Evolutionary conservation across 345 rosid species (phyloP).

Genomic region (Pseudoturritis turrita): DNA sequence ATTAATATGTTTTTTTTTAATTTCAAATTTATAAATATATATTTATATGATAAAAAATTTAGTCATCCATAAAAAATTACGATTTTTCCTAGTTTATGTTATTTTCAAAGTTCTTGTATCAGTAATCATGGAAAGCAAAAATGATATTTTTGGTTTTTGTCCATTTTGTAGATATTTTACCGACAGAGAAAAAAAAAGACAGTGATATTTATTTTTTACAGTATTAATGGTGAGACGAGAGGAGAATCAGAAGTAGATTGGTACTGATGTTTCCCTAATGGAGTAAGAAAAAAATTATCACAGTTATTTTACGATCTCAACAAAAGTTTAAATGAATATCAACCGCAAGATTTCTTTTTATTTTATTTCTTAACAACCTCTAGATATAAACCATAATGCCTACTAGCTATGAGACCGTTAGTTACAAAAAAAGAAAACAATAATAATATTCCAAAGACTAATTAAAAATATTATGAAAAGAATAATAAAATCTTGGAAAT

Average conservation of each 20-base stretch:
- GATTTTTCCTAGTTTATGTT: background rate
- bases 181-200: background rate
- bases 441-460: background rate
- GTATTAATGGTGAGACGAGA: slow-evolving; percentile 20
- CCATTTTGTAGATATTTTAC: slow-evolving; percentile 18
- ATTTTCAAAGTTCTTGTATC: background rate
- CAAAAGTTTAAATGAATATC: background rate
- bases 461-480: background rate
- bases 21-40: too few species aligned
- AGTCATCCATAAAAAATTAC: background rate
- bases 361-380: background rate
- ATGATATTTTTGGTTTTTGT: background rate
- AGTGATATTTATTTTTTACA: slow-evolving; percentile 11
- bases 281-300: slow-evolving; percentile 29
- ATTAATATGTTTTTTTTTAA: too few species aligned
- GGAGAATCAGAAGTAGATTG: slow-evolving; percentile 34
- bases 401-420: background rate
- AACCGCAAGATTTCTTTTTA: slow-evolving; percentile 7
- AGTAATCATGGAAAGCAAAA: background rate
- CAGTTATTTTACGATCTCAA: slow-evolving; percentile 19
- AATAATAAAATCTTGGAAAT: slow-evolving; percentile 14
- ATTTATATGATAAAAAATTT: too few species aligned
- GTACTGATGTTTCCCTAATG: slow-evolving; percentile 32
- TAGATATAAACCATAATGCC: background rate
- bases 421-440: background rate